A percentile compares a stretch with the other conserved stretches of the same genome.
Conservation (phyloP, 2,329 filamentous ascomycete species). For the Alternaria solani region DNA sequence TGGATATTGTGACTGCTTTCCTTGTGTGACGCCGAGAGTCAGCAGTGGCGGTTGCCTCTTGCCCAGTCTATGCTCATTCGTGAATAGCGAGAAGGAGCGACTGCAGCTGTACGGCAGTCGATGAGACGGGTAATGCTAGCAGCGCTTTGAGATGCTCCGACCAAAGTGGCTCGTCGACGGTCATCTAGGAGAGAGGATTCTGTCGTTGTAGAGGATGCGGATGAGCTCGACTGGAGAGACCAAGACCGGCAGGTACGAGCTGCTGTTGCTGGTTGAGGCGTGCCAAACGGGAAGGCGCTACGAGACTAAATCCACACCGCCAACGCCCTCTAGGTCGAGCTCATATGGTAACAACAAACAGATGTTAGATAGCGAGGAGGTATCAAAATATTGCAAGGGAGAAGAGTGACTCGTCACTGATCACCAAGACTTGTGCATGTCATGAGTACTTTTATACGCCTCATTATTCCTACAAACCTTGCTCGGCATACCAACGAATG, state of each 20-base stretch:
- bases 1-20: background rate
- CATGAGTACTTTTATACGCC: background rate
- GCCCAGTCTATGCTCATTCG: background rate
- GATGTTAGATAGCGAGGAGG: background rate
- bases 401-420: background rate
- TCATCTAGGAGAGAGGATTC: background rate
- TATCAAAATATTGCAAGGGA: background rate
- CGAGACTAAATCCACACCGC: conserved; percentile 1
- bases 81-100: background rate
- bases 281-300: conserved; percentile 7
- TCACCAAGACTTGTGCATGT: background rate
- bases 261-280: background rate
- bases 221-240: background rate
- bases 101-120: background rate
- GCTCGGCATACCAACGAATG: background rate
- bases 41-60: background rate
- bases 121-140: background rate
- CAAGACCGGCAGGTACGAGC: background rate
- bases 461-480: conserved; percentile 1
- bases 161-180: background rate
- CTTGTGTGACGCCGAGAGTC: background rate
- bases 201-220: background rate
- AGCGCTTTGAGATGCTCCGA: background rate
- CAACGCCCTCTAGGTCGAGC: background rate
- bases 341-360: background rate